Evolutionary conservation across 495 filamentous ascomycete species (phyloP), one percentile per base, ranked within the genome.

Genomic region (Xylaria venustula): DNA sequence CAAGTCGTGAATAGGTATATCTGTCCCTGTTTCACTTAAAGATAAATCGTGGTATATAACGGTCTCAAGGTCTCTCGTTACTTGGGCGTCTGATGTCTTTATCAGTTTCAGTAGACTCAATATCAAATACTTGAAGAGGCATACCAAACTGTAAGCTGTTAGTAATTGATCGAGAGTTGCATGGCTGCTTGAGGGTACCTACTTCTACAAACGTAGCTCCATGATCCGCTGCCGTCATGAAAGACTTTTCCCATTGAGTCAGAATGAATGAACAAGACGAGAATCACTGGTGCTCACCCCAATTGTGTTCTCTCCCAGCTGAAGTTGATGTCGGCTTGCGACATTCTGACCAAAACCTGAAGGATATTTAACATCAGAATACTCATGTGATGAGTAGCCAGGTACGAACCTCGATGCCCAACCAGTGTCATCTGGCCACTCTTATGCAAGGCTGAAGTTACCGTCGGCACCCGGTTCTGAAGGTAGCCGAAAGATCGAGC

Each of bases 31-130:
- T 46, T 79, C 77, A 51, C 69, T 73, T 3, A 79, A 20, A 4
- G 70, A 64, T 49, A 76, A 75, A 49, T 77, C 77, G 42, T 78
- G 75, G 46, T 72, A 79, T 12, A 77, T 71, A 9, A 77, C 68
- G 9, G 75, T 71, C 2, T 75, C 65, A 52, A 67, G 66, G 54
- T 79, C 77, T 60, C 62, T 65, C 8, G 77, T 77, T 17, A 79
- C 60, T 51, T 78, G 77, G n/a, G 75, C 73, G 59, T 79, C 76
- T 73, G 52, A 34, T 51, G 52, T 15, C 2, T 9, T 30, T 32
- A 26, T 50, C n/a, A 50, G 26, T 19, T 8, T 3, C 28, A 20
- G 25, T 19, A 49, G 17, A 26, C 8, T 7, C 30, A 17, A 19
- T 28, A 23, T 32, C 9, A 17, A 3, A 50, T 32, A 2, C n/a